Evolutionary conservation across 2,329 filamentous ascomycete species (phyloP).

Genomic region (Neurospora crassa): DNA sequence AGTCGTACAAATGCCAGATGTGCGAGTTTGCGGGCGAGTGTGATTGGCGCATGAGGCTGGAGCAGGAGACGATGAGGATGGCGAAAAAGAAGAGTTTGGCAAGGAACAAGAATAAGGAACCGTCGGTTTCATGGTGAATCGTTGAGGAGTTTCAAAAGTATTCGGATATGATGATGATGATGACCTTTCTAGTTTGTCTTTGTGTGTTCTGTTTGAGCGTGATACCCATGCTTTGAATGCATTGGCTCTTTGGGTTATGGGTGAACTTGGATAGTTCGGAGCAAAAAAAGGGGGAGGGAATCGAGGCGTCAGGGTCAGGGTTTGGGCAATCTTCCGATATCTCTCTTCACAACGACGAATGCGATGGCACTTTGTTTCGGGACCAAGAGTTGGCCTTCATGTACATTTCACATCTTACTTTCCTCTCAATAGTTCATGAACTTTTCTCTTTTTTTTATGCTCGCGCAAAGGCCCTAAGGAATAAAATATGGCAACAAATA

Average conservation of each 20-base stretch:
- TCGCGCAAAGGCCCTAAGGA: not conserved
- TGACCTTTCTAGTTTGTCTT: not conserved
- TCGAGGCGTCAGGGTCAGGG: not conserved
- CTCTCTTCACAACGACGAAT: not conserved
- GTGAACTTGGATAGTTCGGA: not conserved
- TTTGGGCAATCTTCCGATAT: not conserved
- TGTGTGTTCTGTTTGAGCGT: not conserved
- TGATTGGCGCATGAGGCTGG: constrained; percentile 63
- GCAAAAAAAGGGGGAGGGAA: not conserved
- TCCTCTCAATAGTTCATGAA: not conserved
- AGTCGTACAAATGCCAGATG: constrained; percentile 77
- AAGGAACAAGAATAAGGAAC: constrained; percentile 5
- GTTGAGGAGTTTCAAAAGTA: not conserved
- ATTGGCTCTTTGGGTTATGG: not conserved
- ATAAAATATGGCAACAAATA: not conserved
- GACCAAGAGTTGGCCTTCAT: not conserved
- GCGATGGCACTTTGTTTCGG: not conserved
- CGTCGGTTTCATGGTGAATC: not conserved
- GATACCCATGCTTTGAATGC: not conserved
- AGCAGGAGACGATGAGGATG: constrained; percentile 39
- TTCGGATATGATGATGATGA: not conserved
- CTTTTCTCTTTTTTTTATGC: not conserved
- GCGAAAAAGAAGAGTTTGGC: constrained; percentile 6
- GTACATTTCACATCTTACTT: not conserved
- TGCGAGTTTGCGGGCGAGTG: constrained; percentile 79